A percentile compares a stretch with the other conserved stretches of the same genome.
phyloP scores from a whole-genome alignment of 139 green algal genomes.

The Trebouxia sp. region DNA sequence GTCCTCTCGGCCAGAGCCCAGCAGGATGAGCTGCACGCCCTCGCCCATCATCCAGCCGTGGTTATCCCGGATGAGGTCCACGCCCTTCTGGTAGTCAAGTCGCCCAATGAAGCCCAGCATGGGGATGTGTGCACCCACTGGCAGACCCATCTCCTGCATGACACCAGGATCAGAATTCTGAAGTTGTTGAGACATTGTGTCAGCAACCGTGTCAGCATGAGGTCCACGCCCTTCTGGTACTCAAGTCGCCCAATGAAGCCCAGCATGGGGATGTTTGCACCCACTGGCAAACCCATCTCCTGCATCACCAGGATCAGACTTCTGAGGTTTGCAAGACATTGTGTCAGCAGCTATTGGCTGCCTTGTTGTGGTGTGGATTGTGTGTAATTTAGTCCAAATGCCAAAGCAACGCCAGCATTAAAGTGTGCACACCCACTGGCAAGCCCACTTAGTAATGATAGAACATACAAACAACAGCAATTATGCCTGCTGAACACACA shows the following conservation, averaged over 20 bases:
- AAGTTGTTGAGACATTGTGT: too few relatives aligned
- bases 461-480: too few relatives aligned
- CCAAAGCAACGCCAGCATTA: too few relatives aligned
- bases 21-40: conserved; percentile 90
- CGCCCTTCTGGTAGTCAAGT: conserved; percentile 97
- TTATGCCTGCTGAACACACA: too few relatives aligned
- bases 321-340: too few relatives aligned
- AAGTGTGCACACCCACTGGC: too few relatives aligned
- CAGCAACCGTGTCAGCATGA: too few relatives aligned
- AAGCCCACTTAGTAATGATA: too few relatives aligned
- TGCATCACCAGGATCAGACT: conserved; percentile 34
- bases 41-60: conserved; percentile 87
- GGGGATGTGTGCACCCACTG: conserved; percentile 77
- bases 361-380: too few relatives aligned
- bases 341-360: too few relatives aligned
- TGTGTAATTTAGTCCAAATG: too few relatives aligned
- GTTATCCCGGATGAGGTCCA: conserved; percentile 94
- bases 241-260: conserved; percentile 93
- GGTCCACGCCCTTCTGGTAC: conserved; percentile 98
- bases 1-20: conserved; percentile 88
- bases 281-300: conserved; percentile 90
- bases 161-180: background rate
- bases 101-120: conserved; percentile 93
- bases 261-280: conserved; percentile 79
- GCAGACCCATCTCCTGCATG: conserved; percentile 88